phyloP scores from a whole-genome alignment of 768 basidiomycete genomes.

The Mycena sanguinolenta region DNA sequence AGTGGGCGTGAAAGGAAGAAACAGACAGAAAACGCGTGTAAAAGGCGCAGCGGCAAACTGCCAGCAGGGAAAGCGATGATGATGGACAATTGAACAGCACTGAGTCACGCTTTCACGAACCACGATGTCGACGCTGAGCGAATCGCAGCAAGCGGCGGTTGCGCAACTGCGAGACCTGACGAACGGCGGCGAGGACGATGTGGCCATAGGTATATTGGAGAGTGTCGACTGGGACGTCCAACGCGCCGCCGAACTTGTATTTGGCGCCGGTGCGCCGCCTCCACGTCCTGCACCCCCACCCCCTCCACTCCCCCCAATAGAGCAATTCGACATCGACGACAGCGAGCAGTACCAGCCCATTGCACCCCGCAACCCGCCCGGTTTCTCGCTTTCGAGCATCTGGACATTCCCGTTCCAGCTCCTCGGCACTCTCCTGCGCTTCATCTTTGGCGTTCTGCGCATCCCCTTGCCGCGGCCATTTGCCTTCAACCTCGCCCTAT shows the following conservation, averaged over 20 bases:
- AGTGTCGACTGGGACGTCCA: conserved; percentile 81
- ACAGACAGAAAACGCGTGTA: too few species aligned
- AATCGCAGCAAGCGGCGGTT: conserved; percentile 33
- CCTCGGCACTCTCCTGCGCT: conserved; percentile 70
- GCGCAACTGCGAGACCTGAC: conserved; percentile 61
- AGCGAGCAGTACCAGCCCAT: conserved; percentile 38
- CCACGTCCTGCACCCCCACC: conserved; percentile 17
- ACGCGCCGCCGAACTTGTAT: conserved; percentile 73
- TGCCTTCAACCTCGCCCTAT: conserved; percentile 65
- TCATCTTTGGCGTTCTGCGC: conserved; percentile 75
- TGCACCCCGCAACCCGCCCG: conserved; percentile 42
- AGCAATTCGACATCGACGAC: conserved; percentile 31
- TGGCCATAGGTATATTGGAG: conserved; percentile 69
- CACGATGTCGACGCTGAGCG: conserved; percentile 23
- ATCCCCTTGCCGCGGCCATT: conserved; percentile 72
- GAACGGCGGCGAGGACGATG: conserved; percentile 70
- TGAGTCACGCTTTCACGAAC: background rate
- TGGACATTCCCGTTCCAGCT: conserved; percentile 73
- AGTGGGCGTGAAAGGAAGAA: too few species aligned
- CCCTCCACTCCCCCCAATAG: conserved; percentile 9
- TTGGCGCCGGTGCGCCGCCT: conserved; percentile 48
- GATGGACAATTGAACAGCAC: too few species aligned
- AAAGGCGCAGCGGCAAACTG: too few species aligned
- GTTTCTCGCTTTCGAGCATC: conserved; percentile 50
- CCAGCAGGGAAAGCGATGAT: too few species aligned